Evolutionary conservation across 179 eudicot species (phyloP).

Genomic region (Spinacia oleracea): DNA sequence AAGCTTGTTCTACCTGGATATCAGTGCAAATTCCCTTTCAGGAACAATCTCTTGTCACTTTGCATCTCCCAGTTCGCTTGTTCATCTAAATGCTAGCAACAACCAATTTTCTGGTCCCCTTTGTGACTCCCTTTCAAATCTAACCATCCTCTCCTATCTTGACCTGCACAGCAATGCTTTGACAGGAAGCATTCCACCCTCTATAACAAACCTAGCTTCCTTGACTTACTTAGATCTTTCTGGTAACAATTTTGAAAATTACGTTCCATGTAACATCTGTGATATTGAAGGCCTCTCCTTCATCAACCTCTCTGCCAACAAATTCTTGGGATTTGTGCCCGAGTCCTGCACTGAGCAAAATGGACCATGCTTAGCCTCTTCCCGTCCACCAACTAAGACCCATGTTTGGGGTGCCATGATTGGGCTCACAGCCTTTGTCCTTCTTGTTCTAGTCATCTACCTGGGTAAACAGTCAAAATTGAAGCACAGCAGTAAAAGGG

Average conservation of each 20-base stretch:
- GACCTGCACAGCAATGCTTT: slow-evolving; percentile 77
- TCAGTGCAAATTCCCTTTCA: slow-evolving; percentile 65
- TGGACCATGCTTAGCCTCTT: slow-evolving; percentile 35
- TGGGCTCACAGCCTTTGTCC: slow-evolving; percentile 36
- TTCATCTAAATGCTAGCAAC: slow-evolving; percentile 72
- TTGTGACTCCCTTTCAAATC: slow-evolving; percentile 57
- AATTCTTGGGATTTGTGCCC: slow-evolving; percentile 54
- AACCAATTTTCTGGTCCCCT: slow-evolving; percentile 64
- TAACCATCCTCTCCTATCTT: slow-evolving; percentile 64
- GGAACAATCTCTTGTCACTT: slow-evolving; percentile 54
- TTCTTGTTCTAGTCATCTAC: slow-evolving; percentile 39
- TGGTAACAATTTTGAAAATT: slow-evolving; percentile 51
- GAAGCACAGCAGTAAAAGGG: slow-evolving; percentile 39
- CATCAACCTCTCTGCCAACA: slow-evolving; percentile 64
- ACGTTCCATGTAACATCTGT: slow-evolving; percentile 66
- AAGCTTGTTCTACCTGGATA: slow-evolving; percentile 61
- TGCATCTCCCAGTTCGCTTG: slow-evolving; percentile 45
- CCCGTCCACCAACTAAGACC: slow-evolving; percentile 40
- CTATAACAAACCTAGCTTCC: slow-evolving; percentile 58
- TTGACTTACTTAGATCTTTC: slow-evolving; percentile 88
- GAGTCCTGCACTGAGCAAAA: slow-evolving; percentile 43
- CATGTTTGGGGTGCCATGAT: slow-evolving; percentile 52
- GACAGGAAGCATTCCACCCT: slow-evolving; percentile 57
- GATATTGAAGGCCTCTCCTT: slow-evolving; percentile 55
- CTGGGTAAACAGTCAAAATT: slow-evolving; percentile 41